Conservation (phyloP, 805 yeast genomes). For the Cephaloascus fragrans region DNA sequence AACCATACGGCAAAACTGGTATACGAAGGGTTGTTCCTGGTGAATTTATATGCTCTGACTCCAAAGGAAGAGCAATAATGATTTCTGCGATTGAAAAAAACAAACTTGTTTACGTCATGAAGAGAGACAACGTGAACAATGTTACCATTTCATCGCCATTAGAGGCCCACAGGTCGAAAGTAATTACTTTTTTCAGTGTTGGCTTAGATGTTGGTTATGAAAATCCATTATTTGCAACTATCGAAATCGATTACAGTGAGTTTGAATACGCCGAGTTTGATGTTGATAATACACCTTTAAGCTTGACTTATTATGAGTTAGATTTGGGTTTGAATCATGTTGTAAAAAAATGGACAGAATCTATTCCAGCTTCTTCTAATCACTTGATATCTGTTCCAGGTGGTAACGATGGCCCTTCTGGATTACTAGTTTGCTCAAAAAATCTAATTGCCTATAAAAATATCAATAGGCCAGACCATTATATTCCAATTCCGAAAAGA, state of each 20-base stretch:
- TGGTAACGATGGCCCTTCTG: slow-evolving; percentile 60
- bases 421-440: slow-evolving; percentile 56
- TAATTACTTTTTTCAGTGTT: slow-evolving; percentile 41
- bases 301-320: slow-evolving; percentile 63
- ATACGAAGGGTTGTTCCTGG: slow-evolving; percentile 72
- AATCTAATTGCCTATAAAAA: slow-evolving; percentile 43
- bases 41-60: slow-evolving; percentile 58
- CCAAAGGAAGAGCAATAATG: slow-evolving; percentile 60
- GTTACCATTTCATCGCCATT: slow-evolving; percentile 62
- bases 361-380: slow-evolving; percentile 30
- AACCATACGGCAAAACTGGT: slow-evolving; percentile 68
- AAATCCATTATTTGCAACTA: slow-evolving; percentile 76
- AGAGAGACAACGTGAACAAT: slow-evolving; percentile 33
- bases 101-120: slow-evolving; percentile 61
- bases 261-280: slow-evolving; percentile 15
- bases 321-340: slow-evolving; percentile 83
- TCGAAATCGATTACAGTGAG: slow-evolving; percentile 52
- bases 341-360: slow-evolving; percentile 37
- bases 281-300: slow-evolving; percentile 7
- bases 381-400: slow-evolving; percentile 64
- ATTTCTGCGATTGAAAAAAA: slow-evolving; percentile 64
- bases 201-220: slow-evolving; percentile 72
- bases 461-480: slow-evolving; percentile 18
- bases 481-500: slow-evolving; percentile 50
- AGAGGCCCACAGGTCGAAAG: slow-evolving; percentile 46